These are phyloP conservation scores for Echeveria elegans DNA, from an alignment of 164 flowering plant species.

Conservation along the genomic window DNA sequence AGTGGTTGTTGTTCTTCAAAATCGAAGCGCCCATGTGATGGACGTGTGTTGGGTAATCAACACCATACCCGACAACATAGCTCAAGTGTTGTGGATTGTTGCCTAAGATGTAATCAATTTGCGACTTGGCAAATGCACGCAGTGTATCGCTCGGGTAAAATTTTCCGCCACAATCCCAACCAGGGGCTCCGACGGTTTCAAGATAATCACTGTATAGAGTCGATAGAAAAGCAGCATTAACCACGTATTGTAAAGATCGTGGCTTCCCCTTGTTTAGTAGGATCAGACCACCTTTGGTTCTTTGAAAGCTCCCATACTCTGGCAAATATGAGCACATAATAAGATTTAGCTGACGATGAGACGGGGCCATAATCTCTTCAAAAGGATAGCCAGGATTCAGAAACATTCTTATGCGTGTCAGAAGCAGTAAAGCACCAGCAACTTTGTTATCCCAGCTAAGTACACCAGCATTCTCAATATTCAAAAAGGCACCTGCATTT, in stretches of 20 bases:
- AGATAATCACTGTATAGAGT: slow-evolving; percentile 73
- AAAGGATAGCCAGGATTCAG: slow-evolving; percentile 8
- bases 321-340: slow-evolving; percentile 90
- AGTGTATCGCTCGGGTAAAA: slow-evolving; percentile 56
- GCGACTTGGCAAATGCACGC: slow-evolving; percentile 76
- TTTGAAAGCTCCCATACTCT: slow-evolving; percentile 48
- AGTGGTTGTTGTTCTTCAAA: slow-evolving; percentile 62
- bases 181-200: slow-evolving; percentile 91
- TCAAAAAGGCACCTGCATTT: not conserved
- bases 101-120: slow-evolving; percentile 90
- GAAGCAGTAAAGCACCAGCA: slow-evolving; percentile 8
- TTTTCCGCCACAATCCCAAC: slow-evolving; percentile 93
- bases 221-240: slow-evolving; percentile 90
- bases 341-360: slow-evolving; percentile 77
- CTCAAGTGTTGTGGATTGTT: slow-evolving; percentile 90
- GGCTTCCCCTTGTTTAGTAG: slow-evolving; percentile 83
- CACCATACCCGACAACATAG: slow-evolving; percentile 80
- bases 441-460: slow-evolving; percentile 11
- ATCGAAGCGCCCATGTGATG: slow-evolving; percentile 94
- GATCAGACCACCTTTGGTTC: slow-evolving; percentile 94
- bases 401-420: slow-evolving; percentile 9
- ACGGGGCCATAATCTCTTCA: slow-evolving; percentile 56
- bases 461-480: not conserved
- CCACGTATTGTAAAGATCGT: slow-evolving; percentile 84
- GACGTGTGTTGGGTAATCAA: slow-evolving; percentile 66